Evolutionary conservation across 2,329 filamentous ascomycete genomes (phyloP).

Genomic region (Orbilia javanica): DNA sequence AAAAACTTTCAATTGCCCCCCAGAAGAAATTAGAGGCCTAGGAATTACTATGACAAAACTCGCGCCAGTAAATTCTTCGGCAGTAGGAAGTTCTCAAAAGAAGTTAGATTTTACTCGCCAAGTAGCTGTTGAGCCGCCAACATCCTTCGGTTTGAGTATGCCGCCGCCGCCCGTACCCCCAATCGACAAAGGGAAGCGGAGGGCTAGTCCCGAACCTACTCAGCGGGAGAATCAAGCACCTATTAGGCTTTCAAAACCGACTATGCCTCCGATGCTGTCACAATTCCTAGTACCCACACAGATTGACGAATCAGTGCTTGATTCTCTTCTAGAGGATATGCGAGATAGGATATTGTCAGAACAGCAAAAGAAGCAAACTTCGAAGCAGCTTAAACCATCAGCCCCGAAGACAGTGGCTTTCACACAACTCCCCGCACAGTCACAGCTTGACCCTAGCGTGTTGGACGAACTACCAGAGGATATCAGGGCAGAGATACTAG

Average conservation of each 20-base stretch:
- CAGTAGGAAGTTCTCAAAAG: slow-evolving; percentile 80
- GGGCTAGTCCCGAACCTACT: slow-evolving; percentile 60
- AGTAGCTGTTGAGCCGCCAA: slow-evolving; percentile 66
- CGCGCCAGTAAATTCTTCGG: slow-evolving; percentile 73
- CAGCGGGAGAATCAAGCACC: slow-evolving; percentile 69
- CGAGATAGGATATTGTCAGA: slow-evolving; percentile 78
- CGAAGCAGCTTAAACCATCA: slow-evolving; percentile 61
- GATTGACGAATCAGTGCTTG: slow-evolving; percentile 82
- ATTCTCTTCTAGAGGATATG: slow-evolving; percentile 86
- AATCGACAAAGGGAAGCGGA: slow-evolving; percentile 64
- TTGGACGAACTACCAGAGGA: slow-evolving; percentile 86
- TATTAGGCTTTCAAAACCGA: slow-evolving; percentile 77
- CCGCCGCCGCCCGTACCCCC: slow-evolving; percentile 62
- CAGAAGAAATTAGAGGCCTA: slow-evolving; percentile 91
- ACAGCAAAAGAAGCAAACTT: slow-evolving; percentile 63
- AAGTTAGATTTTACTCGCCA: slow-evolving; percentile 78
- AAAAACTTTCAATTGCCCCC: slow-evolving; percentile 83
- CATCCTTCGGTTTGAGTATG: slow-evolving; percentile 68
- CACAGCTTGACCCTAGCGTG: slow-evolving; percentile 86
- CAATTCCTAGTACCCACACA: slow-evolving; percentile 92
- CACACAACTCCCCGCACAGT: slow-evolving; percentile 69
- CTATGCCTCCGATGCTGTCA: slow-evolving; percentile 74
- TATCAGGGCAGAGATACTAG: slow-evolving; percentile 84
- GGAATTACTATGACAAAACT: slow-evolving; percentile 95
- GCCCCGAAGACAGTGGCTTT: slow-evolving; percentile 63